These are phyloP conservation scores for Calonectria crousiana DNA, from an alignment of 2,329 filamentous ascomycete genomes.

Conservation along the genomic window DNA sequence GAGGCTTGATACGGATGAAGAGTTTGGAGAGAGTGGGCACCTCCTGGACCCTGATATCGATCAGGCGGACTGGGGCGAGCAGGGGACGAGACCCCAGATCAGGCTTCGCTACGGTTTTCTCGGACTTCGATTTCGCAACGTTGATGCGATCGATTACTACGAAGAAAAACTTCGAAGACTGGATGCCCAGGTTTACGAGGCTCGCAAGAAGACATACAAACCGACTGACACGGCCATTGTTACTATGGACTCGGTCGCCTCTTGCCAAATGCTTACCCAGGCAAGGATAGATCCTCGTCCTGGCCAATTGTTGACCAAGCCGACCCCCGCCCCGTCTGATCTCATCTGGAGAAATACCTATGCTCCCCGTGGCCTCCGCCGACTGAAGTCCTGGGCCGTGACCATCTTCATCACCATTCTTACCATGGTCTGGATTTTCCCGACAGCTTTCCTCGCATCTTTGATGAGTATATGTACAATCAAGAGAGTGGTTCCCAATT, in stretches of 20 bases:
- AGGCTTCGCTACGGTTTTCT: slow-evolving; percentile 85
- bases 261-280: slow-evolving; percentile 95
- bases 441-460: slow-evolving; percentile 83
- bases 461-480: slow-evolving; percentile 87
- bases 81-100: slow-evolving; percentile 70
- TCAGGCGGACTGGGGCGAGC: slow-evolving; percentile 51
- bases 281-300: slow-evolving; percentile 93
- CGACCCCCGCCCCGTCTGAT: slow-evolving; percentile 89
- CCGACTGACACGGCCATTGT: slow-evolving; percentile 92
- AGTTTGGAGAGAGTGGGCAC: slow-evolving; percentile 68
- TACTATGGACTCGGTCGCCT: slow-evolving; percentile 95
- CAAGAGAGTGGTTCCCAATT: slow-evolving; percentile 74
- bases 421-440: slow-evolving; percentile 88
- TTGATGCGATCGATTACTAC: slow-evolving; percentile 96
- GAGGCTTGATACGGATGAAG: slow-evolving; percentile 53
- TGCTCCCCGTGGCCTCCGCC: slow-evolving; percentile 77
- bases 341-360: slow-evolving; percentile 98
- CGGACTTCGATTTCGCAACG: slow-evolving; percentile 75
- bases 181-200: slow-evolving; percentile 78
- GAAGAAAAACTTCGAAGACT: slow-evolving; percentile 84
- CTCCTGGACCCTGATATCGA: slow-evolving; percentile 65
- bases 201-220: slow-evolving; percentile 81
- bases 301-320: slow-evolving; percentile 84
- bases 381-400: slow-evolving; percentile 84
- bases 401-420: slow-evolving; percentile 86